Percentiles rank a stretch among this genome's conserved stretches.
Evolutionary conservation across 495 filamentous ascomycete species (phyloP).

Genomic region (Xylaria curta): DNA sequence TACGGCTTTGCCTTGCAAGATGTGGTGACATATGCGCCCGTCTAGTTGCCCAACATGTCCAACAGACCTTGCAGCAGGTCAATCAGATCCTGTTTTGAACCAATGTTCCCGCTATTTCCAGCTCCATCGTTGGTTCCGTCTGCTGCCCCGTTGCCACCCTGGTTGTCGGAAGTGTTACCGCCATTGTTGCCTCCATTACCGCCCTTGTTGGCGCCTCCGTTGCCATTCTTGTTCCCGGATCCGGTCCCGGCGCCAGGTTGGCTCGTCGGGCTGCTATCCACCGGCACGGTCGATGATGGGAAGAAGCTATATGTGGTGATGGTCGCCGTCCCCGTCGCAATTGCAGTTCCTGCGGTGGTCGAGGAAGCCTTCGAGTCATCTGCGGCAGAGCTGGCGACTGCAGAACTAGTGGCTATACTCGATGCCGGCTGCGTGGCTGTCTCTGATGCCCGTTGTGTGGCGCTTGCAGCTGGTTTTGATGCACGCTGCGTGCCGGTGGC

Average conservation of each 20-base stretch:
- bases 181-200: neutral
- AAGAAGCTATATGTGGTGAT: slow-evolving; percentile 19
- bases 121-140: neutral
- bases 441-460: neutral
- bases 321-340: neutral
- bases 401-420: neutral
- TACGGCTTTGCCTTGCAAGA: neutral
- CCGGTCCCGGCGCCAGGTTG: neutral
- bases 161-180: neutral
- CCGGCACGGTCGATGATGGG: slow-evolving; percentile 16
- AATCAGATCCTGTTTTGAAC: neutral
- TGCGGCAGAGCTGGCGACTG: neutral
- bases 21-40: neutral
- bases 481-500: neutral
- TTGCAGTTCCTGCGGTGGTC: neutral
- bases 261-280: neutral
- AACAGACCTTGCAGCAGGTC: slow-evolving; percentile 7
- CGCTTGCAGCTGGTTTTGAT: neutral
- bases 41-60: slow-evolving; percentile 13
- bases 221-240: neutral
- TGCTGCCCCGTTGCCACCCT: neutral
- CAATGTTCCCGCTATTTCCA: neutral
- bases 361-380: neutral
- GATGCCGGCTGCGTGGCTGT: neutral
- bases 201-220: neutral